A percentile compares a stretch with the other conserved stretches of the same genome.
These are phyloP conservation scores for Saccharomycopsis malanga DNA, from an alignment of 805 yeast species.

Conservation along the genomic window DNA sequence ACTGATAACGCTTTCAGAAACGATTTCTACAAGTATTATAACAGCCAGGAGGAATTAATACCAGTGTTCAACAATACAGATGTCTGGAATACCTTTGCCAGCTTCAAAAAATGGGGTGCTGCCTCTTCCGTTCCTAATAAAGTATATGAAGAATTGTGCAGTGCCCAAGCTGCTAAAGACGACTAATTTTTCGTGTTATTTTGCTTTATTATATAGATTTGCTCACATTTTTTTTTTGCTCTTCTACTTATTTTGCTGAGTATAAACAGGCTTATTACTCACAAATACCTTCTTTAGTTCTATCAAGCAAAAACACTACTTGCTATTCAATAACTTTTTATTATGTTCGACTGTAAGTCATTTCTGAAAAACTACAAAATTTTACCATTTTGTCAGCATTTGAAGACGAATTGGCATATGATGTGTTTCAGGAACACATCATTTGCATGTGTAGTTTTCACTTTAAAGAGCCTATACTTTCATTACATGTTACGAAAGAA, in stretches of 20 bases:
- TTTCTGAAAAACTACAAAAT: too few species aligned
- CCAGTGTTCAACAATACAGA: background rate
- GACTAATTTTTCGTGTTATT: background rate
- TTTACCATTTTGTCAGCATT: too few species aligned
- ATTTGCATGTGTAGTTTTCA: too few species aligned
- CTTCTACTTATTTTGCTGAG: background rate
- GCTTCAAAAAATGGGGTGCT: constrained; percentile 7
- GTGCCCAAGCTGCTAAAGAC: background rate
- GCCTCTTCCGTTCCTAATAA: constrained; percentile 1
- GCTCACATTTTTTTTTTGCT: background rate
- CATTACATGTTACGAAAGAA: too few species aligned
- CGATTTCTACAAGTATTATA: constrained; percentile 9
- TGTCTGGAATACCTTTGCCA: background rate
- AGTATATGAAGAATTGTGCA: constrained; percentile 1
- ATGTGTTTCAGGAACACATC: too few species aligned
- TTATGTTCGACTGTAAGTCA: too few species aligned
- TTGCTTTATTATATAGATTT: background rate
- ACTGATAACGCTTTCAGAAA: constrained; percentile 9
- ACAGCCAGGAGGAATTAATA: constrained; percentile 1
- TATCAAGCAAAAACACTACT: too few species aligned
- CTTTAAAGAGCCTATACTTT: too few species aligned
- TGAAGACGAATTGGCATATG: too few species aligned
- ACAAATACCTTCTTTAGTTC: too few species aligned
- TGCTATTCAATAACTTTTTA: too few species aligned
- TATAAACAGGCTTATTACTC: too few species aligned